Evolutionary conservation across 2,329 filamentous ascomycete genomes (phyloP).

Genomic region (Magnaporthiopsis incrustans): DNA sequence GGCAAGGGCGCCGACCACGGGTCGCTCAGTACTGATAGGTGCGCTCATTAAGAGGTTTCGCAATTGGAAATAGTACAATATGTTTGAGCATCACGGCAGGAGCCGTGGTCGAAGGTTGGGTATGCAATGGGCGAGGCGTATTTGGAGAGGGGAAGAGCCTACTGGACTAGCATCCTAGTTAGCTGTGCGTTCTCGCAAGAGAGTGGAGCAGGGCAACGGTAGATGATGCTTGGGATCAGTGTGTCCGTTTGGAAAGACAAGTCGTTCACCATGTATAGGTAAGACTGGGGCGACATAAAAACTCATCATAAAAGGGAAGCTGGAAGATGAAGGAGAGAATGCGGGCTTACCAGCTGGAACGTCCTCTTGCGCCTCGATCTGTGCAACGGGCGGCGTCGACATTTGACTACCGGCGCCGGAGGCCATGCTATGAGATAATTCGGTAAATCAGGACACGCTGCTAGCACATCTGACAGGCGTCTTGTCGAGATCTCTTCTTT

Average conservation of each 20-base stretch:
- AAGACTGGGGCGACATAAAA: constrained; percentile 52
- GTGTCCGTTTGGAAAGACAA: constrained; percentile 42
- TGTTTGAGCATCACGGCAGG: constrained; percentile 31
- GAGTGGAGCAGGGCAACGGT: constrained; percentile 4
- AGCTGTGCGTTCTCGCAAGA: neutral
- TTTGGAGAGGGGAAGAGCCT: constrained; percentile 16
- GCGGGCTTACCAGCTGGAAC: neutral
- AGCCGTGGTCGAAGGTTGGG: constrained; percentile 6
- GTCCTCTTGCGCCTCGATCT: neutral
- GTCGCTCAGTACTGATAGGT: constrained; percentile 8
- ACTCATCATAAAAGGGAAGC: constrained; percentile 38
- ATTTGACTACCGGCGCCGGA: neutral
- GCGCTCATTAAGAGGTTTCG: constrained; percentile 24
- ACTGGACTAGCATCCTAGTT: neutral
- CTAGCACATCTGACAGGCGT: neutral
- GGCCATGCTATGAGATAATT: neutral
- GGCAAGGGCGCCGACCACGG: neutral
- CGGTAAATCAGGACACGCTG: neutral
- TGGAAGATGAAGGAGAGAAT: constrained; percentile 9
- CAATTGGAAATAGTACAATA: constrained; percentile 36
- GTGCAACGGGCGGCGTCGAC: too few species aligned
- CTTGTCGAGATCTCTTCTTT: neutral
- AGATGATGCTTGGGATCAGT: constrained; percentile 25
- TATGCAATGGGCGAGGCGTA: neutral
- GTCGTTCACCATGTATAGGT: constrained; percentile 48